Evolutionary conservation across 106 monocot species (phyloP), one percentile per base, ranked within the genome.

Genomic region (Dendrobium huoshanense): DNA sequence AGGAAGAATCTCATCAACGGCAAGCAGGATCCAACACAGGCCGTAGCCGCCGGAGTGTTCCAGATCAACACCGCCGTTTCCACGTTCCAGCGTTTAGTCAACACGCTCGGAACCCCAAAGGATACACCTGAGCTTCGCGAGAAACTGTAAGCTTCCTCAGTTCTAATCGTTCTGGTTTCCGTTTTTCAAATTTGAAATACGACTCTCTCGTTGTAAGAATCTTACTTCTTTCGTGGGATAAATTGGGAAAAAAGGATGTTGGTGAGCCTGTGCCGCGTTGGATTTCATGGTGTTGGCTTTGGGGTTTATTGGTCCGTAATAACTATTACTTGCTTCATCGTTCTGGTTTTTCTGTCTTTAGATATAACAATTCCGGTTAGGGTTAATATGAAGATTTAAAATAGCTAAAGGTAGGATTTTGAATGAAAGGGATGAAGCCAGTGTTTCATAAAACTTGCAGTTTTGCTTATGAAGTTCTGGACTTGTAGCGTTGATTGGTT

Each of bases 81-180:
- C 67, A 89, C 86, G 61, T 91, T 91, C 81, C 87, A 89, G 84
- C 79, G 91, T 56, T 82, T 91, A 42, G 89, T 89, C 79, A 87
- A 93, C 79, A 83, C 85, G 25, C 78, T 94, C 75, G 94, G 94
- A n/a, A 91, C 94, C 11, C 89, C 91, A 19, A 94, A 94, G 83
- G 94, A 94, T 79, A 91, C 88, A 13, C 85, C 90, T 55, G 78
- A 84, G 61, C 87, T 90, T 76, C 88, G 93, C 2, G 87, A 89
- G 42, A 85, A 86, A 80, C 93, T 93, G 93, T 93, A 20, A 77
- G 87, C 8, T 65, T 24, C 24, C 64, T 65, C 24, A 65, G 7
- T 24, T 72, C 27, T 27, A 2, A 13, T 72, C 72, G 9, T 16
- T 40, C 40, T 16, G 27, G 2, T 27, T 72, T 37, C 40, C 9